Conservation (phyloP, 345 rosid species). For the Populus pruinosa region DNA sequence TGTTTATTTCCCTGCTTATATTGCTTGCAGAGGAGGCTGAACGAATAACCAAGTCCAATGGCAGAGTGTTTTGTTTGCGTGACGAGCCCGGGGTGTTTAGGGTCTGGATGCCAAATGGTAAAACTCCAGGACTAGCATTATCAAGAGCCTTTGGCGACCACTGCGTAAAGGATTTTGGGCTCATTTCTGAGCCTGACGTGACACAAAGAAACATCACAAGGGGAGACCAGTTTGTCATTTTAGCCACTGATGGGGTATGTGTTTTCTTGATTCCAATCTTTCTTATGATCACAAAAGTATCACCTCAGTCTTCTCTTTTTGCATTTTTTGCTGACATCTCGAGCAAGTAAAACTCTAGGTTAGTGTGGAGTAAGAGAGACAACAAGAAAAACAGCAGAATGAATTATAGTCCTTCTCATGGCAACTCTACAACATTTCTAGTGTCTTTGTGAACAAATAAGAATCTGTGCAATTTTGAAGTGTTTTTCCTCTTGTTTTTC, state of each 20-base stretch:
- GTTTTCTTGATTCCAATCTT: not conserved
- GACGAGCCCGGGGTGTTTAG: conserved; percentile 84
- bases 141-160: conserved; percentile 88
- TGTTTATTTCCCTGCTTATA: not conserved
- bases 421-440: too few species aligned
- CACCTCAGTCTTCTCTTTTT: too few species aligned
- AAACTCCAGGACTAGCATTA: conserved; percentile 64
- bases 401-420: too few species aligned
- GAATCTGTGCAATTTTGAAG: not conserved
- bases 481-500: not conserved
- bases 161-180: conserved; percentile 78
- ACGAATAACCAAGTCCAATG: conserved; percentile 57
- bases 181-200: conserved; percentile 71
- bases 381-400: too few species aligned
- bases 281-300: not conserved
- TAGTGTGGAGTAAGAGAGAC: too few species aligned
- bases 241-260: conserved; percentile 81
- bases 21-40: conserved; percentile 73
- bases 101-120: conserved; percentile 67
- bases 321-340: too few species aligned
- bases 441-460: not conserved
- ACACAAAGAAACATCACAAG: conserved; percentile 50
- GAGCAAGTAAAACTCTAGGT: too few species aligned
- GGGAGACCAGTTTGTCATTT: conserved; percentile 66
- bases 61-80: conserved; percentile 55